Base-by-base conservation (phyloP, 495 filamentous ascomycete species). In the Aspergillus haitiensis region DNA sequence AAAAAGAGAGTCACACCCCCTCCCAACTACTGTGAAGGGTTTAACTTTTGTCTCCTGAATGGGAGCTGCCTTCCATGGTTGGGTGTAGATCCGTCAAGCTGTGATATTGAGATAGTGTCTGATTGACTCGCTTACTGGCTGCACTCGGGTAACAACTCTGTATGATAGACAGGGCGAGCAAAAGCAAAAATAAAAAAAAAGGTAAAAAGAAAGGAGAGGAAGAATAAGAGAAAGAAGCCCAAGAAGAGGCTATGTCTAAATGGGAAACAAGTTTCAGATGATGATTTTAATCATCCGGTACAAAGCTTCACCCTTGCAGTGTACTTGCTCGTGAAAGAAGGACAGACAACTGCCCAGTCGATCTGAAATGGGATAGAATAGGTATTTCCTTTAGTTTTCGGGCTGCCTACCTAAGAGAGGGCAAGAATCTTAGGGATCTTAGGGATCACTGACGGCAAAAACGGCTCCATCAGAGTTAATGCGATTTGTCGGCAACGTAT, bases 381-480 rank as follows among this genome's bases (percentile, higher is more conserved):
- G 21, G 21, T 27, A 52, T n/a, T 52, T 36, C 48, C 18, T 12
- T 15, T 33, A 8, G 21, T 10, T 48, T 31, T 48, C 31, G 10
- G 10, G 6, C 9, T 15, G 5, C 39, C 39, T 11, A 15, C 15
- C 39, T 27, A 27, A 27, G 21, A 27, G 39, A 11, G 39, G 39
- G 12, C 12, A 42, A 47, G 27, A 18, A 9, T 47, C 44, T 18
- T 21, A 45, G 49, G 36, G 37, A 9, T 47, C 44, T 18, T 21
- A 45, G 49, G 36, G 37, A 58, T 42, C 36, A 32, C 12, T 34
- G 47, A 58, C 58, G 45, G 15, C 57, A 37, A 55, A 10, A 58
- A 34, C 46, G 55, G 57, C 64, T 58, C 59, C 64, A 60, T 64
- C 51, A 52, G 53, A 33, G 13, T n/a, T 15, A 49, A 56, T 46